Evolutionary conservation across 2,329 filamentous ascomycete species (phyloP), one percentile per base, ranked within the genome.

Genomic region (Sarocladium brachiariae): DNA sequence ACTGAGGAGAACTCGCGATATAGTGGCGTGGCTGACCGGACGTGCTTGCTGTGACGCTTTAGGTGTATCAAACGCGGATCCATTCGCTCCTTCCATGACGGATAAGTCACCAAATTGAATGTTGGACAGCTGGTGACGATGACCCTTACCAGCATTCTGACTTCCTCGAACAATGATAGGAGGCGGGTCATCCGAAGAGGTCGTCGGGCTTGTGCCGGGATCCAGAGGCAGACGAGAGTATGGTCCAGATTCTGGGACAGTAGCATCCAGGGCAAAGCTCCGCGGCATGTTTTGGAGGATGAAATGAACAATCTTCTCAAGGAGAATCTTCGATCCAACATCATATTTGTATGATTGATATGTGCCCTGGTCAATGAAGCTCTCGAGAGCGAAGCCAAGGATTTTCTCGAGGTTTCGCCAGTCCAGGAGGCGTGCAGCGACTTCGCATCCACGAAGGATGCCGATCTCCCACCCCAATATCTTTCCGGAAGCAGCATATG

Each of bases 51-150:
- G 59, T 11, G 49, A 52, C 5, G 57, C 57, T 18, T 57, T 61
- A 6, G 61, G 63, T 35, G 58, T 62, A 31, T 69, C 68, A 2
- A 67, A 63, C 7, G 57, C 56, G 9, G 57, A 39, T 8, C 55
- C 58, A 27, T 55, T 56, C 19, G 59, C 52, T 19, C 58, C 58
- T 19, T 65, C 63, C 0, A 58, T 53, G 54, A 69, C 47, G 58
- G 79, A 70, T 18, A 84, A 68, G 56, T 88, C 84, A n/a, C 86
- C 86, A 59, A 89, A 89, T 53, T 82, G 80, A 49, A 89, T 87
- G 54, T 74, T 76, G 54, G 76, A 78, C 10, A 86, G 69, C 23
- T 81, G 77, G 34, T 66, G 66, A 48, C 80, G 65, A 49, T 67
- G 72, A 7, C 60, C 61, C 48, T 59, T 64, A 41, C 63, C 64